phyloP scores from a whole-genome alignment of 352 stramenopile genomes.

The Globisporangium nagaii region DNA sequence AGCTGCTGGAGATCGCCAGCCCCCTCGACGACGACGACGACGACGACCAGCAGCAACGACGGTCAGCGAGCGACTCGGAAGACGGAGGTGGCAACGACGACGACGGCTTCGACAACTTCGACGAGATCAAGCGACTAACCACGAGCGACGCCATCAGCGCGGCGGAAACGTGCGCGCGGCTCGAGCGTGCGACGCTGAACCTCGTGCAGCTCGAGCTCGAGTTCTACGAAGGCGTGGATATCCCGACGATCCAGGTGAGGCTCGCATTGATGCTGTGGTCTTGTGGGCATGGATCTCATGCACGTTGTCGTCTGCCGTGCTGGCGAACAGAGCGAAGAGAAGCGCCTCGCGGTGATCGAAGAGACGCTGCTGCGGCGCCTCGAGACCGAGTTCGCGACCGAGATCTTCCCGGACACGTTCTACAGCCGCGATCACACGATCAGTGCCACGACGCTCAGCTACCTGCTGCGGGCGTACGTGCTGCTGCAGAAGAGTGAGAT shows the following conservation, averaged over 20 bases:
- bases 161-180: constrained; percentile 54
- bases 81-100: constrained; percentile 36
- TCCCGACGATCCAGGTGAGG: constrained; percentile 59
- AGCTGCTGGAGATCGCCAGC: constrained; percentile 61
- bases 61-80: background rate
- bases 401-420: constrained; percentile 85
- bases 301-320: too few relatives aligned
- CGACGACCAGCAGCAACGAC: background rate
- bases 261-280: too few relatives aligned
- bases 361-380: constrained; percentile 64
- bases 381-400: constrained; percentile 80
- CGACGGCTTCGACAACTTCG: constrained; percentile 74
- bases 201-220: constrained; percentile 77
- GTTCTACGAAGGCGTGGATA: constrained; percentile 63
- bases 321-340: constrained; percentile 66
- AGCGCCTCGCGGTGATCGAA: constrained; percentile 61
- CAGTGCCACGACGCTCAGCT: constrained; percentile 54
- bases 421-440: constrained; percentile 80
- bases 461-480: constrained; percentile 71
- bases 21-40: constrained; percentile 26
- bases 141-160: constrained; percentile 31
- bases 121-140: constrained; percentile 29
- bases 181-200: constrained; percentile 70
- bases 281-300: too few relatives aligned
- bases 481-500: constrained; percentile 69